Base-by-base conservation (phyloP, 2,329 filamentous ascomycete species). In the Colletotrichum eleusines region DNA sequence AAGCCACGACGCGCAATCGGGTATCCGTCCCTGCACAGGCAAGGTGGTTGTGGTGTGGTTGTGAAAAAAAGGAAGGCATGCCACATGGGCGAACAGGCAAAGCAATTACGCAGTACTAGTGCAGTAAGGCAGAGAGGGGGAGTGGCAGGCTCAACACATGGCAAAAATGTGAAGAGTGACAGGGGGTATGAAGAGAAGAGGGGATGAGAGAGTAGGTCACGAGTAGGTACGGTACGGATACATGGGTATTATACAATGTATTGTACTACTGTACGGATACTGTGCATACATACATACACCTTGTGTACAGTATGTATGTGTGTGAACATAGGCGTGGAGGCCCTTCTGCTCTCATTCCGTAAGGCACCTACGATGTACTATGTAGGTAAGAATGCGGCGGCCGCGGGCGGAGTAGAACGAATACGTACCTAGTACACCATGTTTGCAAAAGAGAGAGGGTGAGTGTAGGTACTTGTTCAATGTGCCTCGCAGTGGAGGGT, bases 91-190 rank as follows among this genome's bases (percentile, higher is more conserved):
- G 33, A 51, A 54, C 40, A 40, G 26, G 23, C 60, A 53, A n/a
- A 31, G n/a, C 20, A 55, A 38, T 14, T 54, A n/a, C n/a, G n/a
- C n/a, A n/a, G n/a, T n/a, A n/a, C n/a, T n/a, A n/a, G 8, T 14
- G 38, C 38, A 40, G 38, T 40, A 31, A 53, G 50, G 50, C 28
- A 53, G 20, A 53, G 18, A 5, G 51, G 28, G 16, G 31, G 16
- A 11, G 42, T 8, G 28, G 58, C 58, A 60, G 58, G 58, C 58
- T 55, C 33, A 63, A 33, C 40, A 61, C 67, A 70, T 69, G 63
- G 66, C 53, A 57, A 57, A 55, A 66, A 55, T 38, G 55, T 66
- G 51, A 62, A 50, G 60, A 40, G 40, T 26, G 38, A 44, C 54
- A 46, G 48, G 23, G 31, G 59, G 38, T 62, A 48, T 61, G 62